Evolutionary conservation across 2,329 filamentous ascomycete genomes (phyloP).

Genomic region (Lachnellula willkommii): DNA sequence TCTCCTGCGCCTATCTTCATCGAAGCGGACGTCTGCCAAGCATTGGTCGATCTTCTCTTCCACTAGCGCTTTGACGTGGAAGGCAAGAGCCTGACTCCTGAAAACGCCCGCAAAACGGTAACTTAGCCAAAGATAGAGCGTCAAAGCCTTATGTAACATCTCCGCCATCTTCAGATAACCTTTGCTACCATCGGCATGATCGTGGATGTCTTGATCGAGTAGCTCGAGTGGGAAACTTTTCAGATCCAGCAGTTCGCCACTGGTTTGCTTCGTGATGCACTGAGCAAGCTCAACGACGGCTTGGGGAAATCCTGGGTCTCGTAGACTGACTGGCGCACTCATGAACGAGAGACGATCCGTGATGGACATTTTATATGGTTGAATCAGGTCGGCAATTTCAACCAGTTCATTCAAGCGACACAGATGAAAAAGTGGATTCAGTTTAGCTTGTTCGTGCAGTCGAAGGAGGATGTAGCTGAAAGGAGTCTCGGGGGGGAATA

Average conservation of each 20-base stretch:
- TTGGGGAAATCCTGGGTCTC: constrained; percentile 40
- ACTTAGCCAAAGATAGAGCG: constrained; percentile 87
- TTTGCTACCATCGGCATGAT: constrained; percentile 35
- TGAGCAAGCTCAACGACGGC: constrained; percentile 61
- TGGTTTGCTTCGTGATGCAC: constrained; percentile 64
- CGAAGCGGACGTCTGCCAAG: not conserved
- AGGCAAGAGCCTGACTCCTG: constrained; percentile 65
- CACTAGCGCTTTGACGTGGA: constrained; percentile 71
- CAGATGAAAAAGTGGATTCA: constrained; percentile 65
- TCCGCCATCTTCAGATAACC: constrained; percentile 63
- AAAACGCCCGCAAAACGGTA: constrained; percentile 84
- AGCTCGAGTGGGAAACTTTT: constrained; percentile 63
- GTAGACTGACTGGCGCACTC: constrained; percentile 60
- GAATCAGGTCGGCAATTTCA: constrained; percentile 66
- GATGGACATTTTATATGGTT: constrained; percentile 64
- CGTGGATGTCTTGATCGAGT: constrained; percentile 54
- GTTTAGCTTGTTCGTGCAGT: constrained; percentile 58
- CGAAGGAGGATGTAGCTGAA: constrained; percentile 78
- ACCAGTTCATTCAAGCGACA: constrained; percentile 58
- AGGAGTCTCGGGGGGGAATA: constrained; percentile 75
- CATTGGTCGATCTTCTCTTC: constrained; percentile 61
- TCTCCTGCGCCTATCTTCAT: not conserved
- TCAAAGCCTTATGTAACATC: constrained; percentile 71
- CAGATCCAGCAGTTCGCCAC: constrained; percentile 74
- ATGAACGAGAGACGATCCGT: constrained; percentile 72